Conservation (phyloP, 2,329 filamentous ascomycete species). For the Fusarium multiceps region DNA sequence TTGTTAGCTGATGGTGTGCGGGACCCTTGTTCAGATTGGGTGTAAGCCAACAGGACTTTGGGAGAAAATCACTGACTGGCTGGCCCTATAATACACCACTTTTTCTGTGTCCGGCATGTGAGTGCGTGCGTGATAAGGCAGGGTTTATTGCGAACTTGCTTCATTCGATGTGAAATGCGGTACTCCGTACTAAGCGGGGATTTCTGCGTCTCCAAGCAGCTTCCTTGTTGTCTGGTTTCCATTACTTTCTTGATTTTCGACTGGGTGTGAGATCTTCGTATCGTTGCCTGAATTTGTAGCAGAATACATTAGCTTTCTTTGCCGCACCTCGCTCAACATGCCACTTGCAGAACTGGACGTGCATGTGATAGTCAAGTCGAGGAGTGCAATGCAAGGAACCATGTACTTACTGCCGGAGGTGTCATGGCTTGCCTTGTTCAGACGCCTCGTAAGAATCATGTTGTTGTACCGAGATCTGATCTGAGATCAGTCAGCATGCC, state of each 20-base stretch:
- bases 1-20: slow-evolving; percentile 30
- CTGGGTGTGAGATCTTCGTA: slow-evolving; percentile 12
- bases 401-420: neutral
- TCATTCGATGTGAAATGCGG: slow-evolving; percentile 14
- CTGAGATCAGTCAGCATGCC: neutral
- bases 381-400: slow-evolving; percentile 15
- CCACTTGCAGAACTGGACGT: slow-evolving; percentile 3
- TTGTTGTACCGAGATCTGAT: neutral
- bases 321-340: neutral
- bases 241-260: slow-evolving; percentile 11
- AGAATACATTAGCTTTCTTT: slow-evolving; percentile 1
- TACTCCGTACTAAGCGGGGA: slow-evolving; percentile 5
- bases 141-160: slow-evolving; percentile 26
- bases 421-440: neutral
- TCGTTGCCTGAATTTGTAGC: neutral
- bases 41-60: slow-evolving; percentile 5
- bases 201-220: neutral
- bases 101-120: slow-evolving; percentile 17
- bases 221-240: neutral
- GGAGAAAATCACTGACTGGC: slow-evolving; percentile 17
- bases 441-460: neutral
- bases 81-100: slow-evolving; percentile 18
- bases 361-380: slow-evolving; percentile 23
- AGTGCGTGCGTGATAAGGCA: slow-evolving; percentile 32
- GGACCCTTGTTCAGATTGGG: slow-evolving; percentile 22